Evolutionary conservation across 2,329 filamentous ascomycete species (phyloP), one percentile per base, ranked within the genome.

Genomic region (Dothidotthia symphoricarpi): DNA sequence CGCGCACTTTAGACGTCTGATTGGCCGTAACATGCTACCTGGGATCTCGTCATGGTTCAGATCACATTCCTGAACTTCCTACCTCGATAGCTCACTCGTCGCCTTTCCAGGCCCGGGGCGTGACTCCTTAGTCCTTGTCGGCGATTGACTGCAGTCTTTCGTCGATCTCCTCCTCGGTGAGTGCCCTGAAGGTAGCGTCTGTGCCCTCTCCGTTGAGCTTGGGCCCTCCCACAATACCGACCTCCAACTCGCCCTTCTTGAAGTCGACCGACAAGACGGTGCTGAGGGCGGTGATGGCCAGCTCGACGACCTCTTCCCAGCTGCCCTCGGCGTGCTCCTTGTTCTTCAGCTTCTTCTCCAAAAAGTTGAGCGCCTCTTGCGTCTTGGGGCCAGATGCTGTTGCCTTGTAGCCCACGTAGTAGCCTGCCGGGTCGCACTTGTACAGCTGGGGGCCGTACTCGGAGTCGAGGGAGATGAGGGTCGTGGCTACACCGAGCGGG

Each of bases 291-390:
- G 88, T 87, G 69, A 98, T 98, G 42, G 88, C 93, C 59, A 97
- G 78, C 76, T 98, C 93, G 33, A 98, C 91, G 32, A 98, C 93
- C 45, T 98, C 93, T 70, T 95, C 88, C 93, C 93, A 98, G 64
- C 75, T 83, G 45, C 93, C 93, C 41, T 93, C 86, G 24, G 91
- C 93, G 59, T 80, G 77, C 63, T 97, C 90, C 82, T 96, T 96
- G 83, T 95, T 96, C 77, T 96, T 95, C 70, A 98, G 82, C 80
- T 97, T 97, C 84, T 97, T 97, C 81, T 98, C 93, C 42, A 98
- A 78, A 69, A 95, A 89, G 72, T 98, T 98, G 67, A 97, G 81
- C 48, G 93, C 93, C 77, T 98, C 93, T 70, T 98, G 93, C 70
- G 96, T 91, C 76, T 98, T 98, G 37, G 93, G 93, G 5, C 93